phyloP scores from a whole-genome alignment of 768 basidiomycete genomes.

The Termitomyces sp. region DNA sequence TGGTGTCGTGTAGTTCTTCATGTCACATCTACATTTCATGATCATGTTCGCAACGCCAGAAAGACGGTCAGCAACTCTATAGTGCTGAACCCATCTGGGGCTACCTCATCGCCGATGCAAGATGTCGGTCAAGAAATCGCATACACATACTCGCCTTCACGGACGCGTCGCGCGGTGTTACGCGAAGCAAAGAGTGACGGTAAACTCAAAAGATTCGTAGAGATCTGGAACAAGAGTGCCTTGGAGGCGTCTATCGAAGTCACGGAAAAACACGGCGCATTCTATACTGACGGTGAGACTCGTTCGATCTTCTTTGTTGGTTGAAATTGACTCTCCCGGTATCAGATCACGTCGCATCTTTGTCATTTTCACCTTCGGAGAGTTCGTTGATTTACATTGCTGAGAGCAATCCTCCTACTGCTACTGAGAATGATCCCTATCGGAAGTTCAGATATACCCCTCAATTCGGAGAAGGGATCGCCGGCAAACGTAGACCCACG shows the following conservation, averaged over 20 bases:
- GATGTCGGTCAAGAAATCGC: constrained; percentile 38
- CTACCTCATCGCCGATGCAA: constrained; percentile 23
- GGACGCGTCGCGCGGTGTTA: constrained; percentile 40
- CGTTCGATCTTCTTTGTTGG: background rate
- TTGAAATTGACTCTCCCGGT: background rate
- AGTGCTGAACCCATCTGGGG: constrained; percentile 19
- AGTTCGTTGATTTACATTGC: constrained; percentile 55
- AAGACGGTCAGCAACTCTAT: constrained; percentile 38
- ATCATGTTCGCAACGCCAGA: constrained; percentile 49
- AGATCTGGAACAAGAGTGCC: constrained; percentile 49
- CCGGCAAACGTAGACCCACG: constrained; percentile 46
- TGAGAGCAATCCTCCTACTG: constrained; percentile 39
- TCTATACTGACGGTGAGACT: constrained; percentile 58
- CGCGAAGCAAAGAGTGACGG: constrained; percentile 34
- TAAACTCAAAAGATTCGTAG: constrained; percentile 50
- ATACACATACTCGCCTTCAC: constrained; percentile 39
- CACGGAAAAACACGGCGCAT: constrained; percentile 52
- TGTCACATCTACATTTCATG: constrained; percentile 41
- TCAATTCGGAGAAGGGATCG: constrained; percentile 61
- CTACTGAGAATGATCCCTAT: constrained; percentile 27
- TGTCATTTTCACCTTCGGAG: constrained; percentile 54
- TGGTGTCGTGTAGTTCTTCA: constrained; percentile 32
- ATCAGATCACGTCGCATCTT: constrained; percentile 46
- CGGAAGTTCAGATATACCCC: constrained; percentile 53
- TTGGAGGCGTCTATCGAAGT: constrained; percentile 51